A percentile compares a stretch with the other conserved stretches of the same genome.
Conservation (phyloP, 2,329 filamentous ascomycete species). For the Fusarium nurragi region DNA sequence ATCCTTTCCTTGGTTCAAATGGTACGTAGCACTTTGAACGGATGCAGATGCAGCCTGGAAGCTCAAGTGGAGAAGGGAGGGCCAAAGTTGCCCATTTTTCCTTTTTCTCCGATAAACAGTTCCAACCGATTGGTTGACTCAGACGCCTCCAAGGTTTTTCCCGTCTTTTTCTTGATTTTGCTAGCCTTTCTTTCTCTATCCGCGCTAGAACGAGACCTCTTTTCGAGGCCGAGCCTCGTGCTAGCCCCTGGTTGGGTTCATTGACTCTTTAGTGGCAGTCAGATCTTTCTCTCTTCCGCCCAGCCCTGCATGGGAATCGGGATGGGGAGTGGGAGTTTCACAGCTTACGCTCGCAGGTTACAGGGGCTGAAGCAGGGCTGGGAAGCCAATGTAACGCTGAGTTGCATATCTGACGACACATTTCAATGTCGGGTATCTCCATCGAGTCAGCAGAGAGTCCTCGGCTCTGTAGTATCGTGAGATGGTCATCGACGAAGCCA, state of each 20-base stretch:
- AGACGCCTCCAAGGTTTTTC: background rate
- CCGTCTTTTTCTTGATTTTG: background rate
- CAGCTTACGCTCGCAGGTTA: background rate
- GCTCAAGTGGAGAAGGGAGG: constrained; percentile 13
- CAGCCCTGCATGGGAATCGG: constrained; percentile 26
- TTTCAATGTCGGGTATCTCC: constrained; percentile 18
- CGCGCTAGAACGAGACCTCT: background rate
- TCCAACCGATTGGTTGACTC: constrained; percentile 20
- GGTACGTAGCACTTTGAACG: constrained; percentile 5
- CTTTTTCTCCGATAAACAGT: constrained; percentile 11
- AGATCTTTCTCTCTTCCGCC: background rate
- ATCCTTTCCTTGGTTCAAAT: constrained; percentile 25
- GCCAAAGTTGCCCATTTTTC: background rate
- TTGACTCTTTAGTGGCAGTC: background rate
- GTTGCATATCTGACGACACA: constrained; percentile 34
- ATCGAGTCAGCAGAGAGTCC: background rate
- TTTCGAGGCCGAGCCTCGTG: background rate
- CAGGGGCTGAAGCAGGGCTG: constrained; percentile 23
- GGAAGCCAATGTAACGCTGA: constrained; percentile 27
- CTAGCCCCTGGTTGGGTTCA: background rate
- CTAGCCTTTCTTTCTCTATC: background rate
- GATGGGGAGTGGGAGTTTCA: background rate
- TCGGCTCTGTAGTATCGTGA: background rate
- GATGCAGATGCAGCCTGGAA: background rate
- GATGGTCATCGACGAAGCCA: background rate